Evolutionary conservation across 1,284 basidiomycete genomes (phyloP).

Genomic region (Boletellus deceptivus): DNA sequence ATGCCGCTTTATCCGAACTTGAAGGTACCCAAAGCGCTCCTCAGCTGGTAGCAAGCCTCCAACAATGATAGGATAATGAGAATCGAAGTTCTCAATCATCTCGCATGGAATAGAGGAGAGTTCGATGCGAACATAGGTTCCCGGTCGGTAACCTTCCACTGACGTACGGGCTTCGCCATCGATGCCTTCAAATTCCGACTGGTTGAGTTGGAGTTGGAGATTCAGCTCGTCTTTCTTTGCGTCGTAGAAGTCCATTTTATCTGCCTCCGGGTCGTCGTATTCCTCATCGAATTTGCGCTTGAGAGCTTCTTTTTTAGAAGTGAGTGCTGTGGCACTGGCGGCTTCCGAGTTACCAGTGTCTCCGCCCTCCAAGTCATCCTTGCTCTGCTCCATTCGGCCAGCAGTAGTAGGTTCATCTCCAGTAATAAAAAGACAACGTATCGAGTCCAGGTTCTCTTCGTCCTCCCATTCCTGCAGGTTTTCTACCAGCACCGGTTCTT

Average conservation of each 20-base stretch:
- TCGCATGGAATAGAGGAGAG: conserved; percentile 85
- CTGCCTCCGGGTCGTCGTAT: conserved; percentile 85
- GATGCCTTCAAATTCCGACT: conserved; percentile 82
- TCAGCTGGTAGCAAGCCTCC: conserved; percentile 93
- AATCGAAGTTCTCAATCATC: conserved; percentile 92
- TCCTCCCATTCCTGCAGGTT: conserved; percentile 78
- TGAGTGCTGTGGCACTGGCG: conserved; percentile 57
- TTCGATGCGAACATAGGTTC: conserved; percentile 94
- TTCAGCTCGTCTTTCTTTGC: conserved; percentile 92
- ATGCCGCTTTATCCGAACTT: conserved; percentile 95
- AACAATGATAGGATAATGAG: conserved; percentile 86
- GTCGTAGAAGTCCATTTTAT: conserved; percentile 84
- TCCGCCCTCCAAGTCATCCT: conserved; percentile 42
- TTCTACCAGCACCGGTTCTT: conserved; percentile 50
- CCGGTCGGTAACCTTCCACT: conserved; percentile 90
- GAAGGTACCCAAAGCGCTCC: conserved; percentile 90
- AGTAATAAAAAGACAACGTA: conserved; percentile 91
- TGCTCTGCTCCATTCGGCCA: conserved; percentile 38
- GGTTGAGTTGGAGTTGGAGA: conserved; percentile 81
- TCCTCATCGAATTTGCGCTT: conserved; percentile 97
- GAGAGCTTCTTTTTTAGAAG: conserved; percentile 86
- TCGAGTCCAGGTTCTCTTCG: conserved; percentile 81
- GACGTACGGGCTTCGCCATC: conserved; percentile 78
- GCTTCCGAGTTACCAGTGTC: conserved; percentile 39
- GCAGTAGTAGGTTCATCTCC: conserved; percentile 46